Evolutionary conservation across 2,329 filamentous ascomycete species (phyloP), one percentile per base, ranked within the genome.

Genomic region (Pseudonectria foliicola): DNA sequence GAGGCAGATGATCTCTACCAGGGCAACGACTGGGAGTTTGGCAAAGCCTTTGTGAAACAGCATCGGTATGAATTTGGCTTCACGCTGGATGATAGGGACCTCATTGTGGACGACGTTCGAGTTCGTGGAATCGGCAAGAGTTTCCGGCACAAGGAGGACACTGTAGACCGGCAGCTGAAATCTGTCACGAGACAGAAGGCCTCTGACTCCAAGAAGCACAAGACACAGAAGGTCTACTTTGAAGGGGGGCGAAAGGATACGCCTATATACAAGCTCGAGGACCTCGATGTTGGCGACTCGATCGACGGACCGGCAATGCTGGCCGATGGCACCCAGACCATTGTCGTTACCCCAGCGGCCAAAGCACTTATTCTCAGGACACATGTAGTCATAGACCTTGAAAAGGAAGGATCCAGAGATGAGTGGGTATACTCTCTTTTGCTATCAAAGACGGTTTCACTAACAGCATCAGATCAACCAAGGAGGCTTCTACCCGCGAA

Each of bases 61-160:
- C 89, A 95, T 54, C 80, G 87, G 34, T 88, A 92, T 54, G 89
- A 95, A 54, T 95, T 95, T 54, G 88, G 88, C 0, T 95, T 95
- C 53, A 93, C 85, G 0, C 67, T 95, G 3, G 71, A 76, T 15
- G 85, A 93, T 39, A 73, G 88, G 36, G 86, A 95, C 48, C 85
- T 95, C 35, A 88, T 95, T 29, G 73, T 95, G 7, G 89, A 95
- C 43, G 89, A 95, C 56, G 84, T 95, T 3, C 80, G 89, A 27
- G 85, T 89, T 5, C 74, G 90, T 37, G 87, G 87, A 11, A 93
- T 95, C 42, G 89, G 86, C 30, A 93, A 88, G 68, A 90, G 85
- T 29, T 90, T 89, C 57, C 73, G 84, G 34, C 81, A 83, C 29
- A 66, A 82, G 21, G 84, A 87, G 40, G 82, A 85, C 64, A 90